Percentiles rank a stretch among this genome's conserved stretches.
Evolutionary conservation across 768 basidiomycete species (phyloP).

Genomic region (Mycena haematopus): DNA sequence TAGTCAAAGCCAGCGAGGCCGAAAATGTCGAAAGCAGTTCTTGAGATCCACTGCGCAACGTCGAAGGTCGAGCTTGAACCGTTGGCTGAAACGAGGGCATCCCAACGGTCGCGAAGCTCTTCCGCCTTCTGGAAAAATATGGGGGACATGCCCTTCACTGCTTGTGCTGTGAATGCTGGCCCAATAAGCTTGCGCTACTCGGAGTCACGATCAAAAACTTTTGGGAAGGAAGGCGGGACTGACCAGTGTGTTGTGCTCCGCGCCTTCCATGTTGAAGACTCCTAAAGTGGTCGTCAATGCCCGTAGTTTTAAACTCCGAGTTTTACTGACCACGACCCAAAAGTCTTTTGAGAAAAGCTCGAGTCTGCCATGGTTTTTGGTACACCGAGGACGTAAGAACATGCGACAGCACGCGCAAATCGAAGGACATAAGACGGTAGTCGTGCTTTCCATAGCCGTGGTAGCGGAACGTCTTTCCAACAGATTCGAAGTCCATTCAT

Average conservation of each 20-base stretch:
- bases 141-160: slow-evolving; percentile 51
- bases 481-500: slow-evolving; percentile 46
- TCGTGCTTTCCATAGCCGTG: slow-evolving; percentile 65
- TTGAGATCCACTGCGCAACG: slow-evolving; percentile 62
- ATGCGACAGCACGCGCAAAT: slow-evolving; percentile 54
- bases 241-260: slow-evolving; percentile 52
- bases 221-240: not conserved
- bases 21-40: slow-evolving; percentile 68
- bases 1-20: slow-evolving; percentile 64
- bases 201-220: not conserved
- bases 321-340: slow-evolving; percentile 53
- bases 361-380: slow-evolving; percentile 65
- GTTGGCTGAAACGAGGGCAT: slow-evolving; percentile 35
- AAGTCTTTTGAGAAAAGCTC: slow-evolving; percentile 50
- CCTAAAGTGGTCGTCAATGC: slow-evolving; percentile 37
- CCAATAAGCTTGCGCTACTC: slow-evolving; percentile 51
- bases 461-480: slow-evolving; percentile 60
- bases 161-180: slow-evolving; percentile 55
- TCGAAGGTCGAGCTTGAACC: slow-evolving; percentile 44
- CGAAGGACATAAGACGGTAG: slow-evolving; percentile 59
- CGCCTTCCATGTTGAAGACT: slow-evolving; percentile 59
- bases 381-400: slow-evolving; percentile 54
- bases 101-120: slow-evolving; percentile 55
- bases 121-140: slow-evolving; percentile 59
- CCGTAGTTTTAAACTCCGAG: not conserved